Evolutionary conservation across 768 basidiomycete species (phyloP).

Genomic region (Tylopilus felleus): DNA sequence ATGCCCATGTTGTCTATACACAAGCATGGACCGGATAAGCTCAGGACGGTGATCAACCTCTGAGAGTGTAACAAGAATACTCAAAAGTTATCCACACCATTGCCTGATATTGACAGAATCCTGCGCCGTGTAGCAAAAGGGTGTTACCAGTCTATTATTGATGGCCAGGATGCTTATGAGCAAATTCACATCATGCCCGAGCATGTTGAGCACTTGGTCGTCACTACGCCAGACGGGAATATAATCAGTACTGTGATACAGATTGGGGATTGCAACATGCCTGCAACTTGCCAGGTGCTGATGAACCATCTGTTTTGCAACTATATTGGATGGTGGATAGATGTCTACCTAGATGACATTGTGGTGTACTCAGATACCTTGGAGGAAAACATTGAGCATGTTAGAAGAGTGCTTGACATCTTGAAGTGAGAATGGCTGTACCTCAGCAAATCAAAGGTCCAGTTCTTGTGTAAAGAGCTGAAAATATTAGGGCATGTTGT

Average conservation of each 20-base stretch:
- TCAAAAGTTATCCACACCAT: conserved; percentile 9
- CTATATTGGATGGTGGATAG: too few species aligned
- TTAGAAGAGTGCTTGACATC: neutral
- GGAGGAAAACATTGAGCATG: neutral
- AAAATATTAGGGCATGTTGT: neutral
- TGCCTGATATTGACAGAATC: conserved; percentile 19
- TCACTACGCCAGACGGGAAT: too few species aligned
- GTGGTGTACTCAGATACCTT: too few species aligned
- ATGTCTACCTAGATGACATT: too few species aligned
- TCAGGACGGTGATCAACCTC: neutral
- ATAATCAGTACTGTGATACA: neutral
- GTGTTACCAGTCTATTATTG: too few species aligned
- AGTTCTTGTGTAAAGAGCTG: neutral
- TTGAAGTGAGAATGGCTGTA: neutral
- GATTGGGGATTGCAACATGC: neutral
- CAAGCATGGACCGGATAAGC: neutral
- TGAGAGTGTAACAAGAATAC: neutral
- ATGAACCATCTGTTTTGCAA: neutral
- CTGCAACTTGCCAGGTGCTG: neutral
- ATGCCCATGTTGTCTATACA: conserved; percentile 3
- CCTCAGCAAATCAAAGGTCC: neutral
- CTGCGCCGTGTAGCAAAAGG: neutral
- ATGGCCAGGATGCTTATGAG: neutral
- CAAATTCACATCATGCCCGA: neutral
- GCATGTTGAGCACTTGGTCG: too few species aligned